Percentiles rank a stretch among this genome's conserved stretches.
These are phyloP conservation scores for Aphanoascus verrucosus DNA, from an alignment of 2,329 filamentous ascomycete species.

Conservation along the genomic window DNA sequence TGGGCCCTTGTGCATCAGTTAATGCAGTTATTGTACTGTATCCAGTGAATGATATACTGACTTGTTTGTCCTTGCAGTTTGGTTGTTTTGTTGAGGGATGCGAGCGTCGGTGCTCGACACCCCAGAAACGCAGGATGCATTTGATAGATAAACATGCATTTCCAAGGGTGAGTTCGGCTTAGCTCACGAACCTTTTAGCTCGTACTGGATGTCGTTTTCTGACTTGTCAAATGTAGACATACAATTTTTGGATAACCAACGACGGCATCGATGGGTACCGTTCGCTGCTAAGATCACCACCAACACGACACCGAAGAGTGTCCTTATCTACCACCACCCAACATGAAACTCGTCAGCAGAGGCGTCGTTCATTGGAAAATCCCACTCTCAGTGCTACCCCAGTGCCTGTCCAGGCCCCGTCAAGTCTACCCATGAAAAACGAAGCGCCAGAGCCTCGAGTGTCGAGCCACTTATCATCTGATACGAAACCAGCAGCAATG, in stretches of 20 bases:
- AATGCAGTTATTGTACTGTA: not conserved
- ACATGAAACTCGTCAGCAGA: conserved; percentile 27
- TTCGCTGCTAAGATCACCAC: conserved; percentile 55
- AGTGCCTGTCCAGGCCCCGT: not conserved
- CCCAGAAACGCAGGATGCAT: conserved; percentile 75
- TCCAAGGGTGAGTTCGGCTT: conserved; percentile 45
- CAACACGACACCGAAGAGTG: conserved; percentile 27
- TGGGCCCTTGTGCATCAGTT: not conserved
- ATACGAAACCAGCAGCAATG: not conserved
- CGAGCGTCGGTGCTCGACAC: conserved; percentile 70
- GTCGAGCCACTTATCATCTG: not conserved
- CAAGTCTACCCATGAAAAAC: not conserved
- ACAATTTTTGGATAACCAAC: conserved; percentile 78
- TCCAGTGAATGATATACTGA: not conserved
- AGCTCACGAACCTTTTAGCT: not conserved
- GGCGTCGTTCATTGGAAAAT: conserved; percentile 24
- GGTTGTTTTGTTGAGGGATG: conserved; percentile 85
- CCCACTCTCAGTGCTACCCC: not conserved
- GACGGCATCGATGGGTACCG: conserved; percentile 77
- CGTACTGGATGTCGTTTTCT: not conserved
- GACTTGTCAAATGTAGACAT: conserved; percentile 43
- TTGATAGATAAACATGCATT: conserved; percentile 92
- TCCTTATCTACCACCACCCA: conserved; percentile 29
- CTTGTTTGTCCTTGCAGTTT: conserved; percentile 44
- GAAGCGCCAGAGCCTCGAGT: not conserved